Base-by-base conservation (phyloP, 1,139 yeast genomes). In the Debaryomycetaceae sp. region DNA sequence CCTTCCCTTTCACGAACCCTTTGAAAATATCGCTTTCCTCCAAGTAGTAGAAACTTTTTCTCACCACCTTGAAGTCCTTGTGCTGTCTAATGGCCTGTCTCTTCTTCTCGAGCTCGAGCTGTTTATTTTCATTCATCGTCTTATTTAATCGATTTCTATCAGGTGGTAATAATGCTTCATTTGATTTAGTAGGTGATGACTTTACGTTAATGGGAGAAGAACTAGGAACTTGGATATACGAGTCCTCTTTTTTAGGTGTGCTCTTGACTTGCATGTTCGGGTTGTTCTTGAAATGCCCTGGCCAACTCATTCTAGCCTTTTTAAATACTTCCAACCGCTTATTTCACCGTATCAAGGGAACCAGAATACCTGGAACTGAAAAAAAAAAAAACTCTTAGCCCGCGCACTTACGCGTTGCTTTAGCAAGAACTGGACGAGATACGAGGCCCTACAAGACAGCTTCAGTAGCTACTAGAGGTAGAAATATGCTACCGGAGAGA, bases 1-100 rank as follows among this genome's bases (percentile, higher is more conserved):
- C 81, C 42, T 80, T 76, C 36, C 81, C 83, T 33, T 78, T 75
- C 42, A 79, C 82, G 56, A 82, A 80, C 1, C 84, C 85, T 42
- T 80, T 80, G 49, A 80, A 76, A 34, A 84, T 73, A 49, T 81
- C 76, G 33, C 80, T 71, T 40, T 73, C 78, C 20, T 67, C 63
- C 22, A 80, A 58, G 40, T 75, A 67, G 39, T 74, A 73, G 56
- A 76, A 81, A 45, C 74, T 58, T 42, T 70, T 74, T 49, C 68
- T 73, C 49, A 79, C 73, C 58, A 75, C 72, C 45, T 69, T 78
- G 58, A 73, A 76, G 65, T 76, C 74, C 47, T 66, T 62, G 53
- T 74, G 78, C 40, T 63, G 63, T 53, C 75, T 60, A 34, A 71
- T 66, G 20, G 70, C 69, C 52, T 70, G 71, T 44, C 76, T 54